These are phyloP conservation scores for Didymella segeticola DNA, from an alignment of 2,329 filamentous ascomycete genomes.

Conservation along the genomic window DNA sequence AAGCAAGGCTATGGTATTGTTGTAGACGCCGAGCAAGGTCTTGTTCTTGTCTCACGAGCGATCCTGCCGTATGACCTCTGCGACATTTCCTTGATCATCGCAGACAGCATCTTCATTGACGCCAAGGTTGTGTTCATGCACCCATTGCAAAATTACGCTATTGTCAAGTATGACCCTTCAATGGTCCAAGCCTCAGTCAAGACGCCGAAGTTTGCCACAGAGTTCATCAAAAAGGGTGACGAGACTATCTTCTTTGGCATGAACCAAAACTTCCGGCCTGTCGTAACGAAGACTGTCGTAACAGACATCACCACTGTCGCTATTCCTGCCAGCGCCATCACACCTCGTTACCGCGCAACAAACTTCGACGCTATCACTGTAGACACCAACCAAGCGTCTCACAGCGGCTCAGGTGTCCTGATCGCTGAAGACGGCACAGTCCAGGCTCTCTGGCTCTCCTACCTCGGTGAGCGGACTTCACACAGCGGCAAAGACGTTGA, in stretches of 20 bases:
- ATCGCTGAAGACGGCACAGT: slow-evolving; percentile 89
- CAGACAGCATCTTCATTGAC: slow-evolving; percentile 92
- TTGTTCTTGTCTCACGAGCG: slow-evolving; percentile 92
- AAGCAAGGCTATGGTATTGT: slow-evolving; percentile 96
- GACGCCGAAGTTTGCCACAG: slow-evolving; percentile 81
- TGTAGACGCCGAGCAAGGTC: slow-evolving; percentile 94
- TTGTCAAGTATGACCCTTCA: slow-evolving; percentile 91
- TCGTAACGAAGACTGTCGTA: slow-evolving; percentile 91
- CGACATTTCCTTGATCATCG: slow-evolving; percentile 94
- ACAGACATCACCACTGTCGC: slow-evolving; percentile 97
- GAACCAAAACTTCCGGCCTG: slow-evolving; percentile 92
- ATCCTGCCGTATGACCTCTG: slow-evolving; percentile 96
- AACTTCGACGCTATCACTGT: slow-evolving; percentile 98
- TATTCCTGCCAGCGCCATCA: slow-evolving; percentile 90
- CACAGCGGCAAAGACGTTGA: slow-evolving; percentile 88
- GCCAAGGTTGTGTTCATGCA: slow-evolving; percentile 96
- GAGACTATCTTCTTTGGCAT: slow-evolving; percentile 98
- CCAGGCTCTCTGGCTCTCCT: slow-evolving; percentile 95
- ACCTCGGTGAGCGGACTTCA: slow-evolving; percentile 85
- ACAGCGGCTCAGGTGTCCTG: slow-evolving; percentile 93
- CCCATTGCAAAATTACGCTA: slow-evolving; percentile 93
- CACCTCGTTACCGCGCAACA: slow-evolving; percentile 90
- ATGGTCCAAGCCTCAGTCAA: slow-evolving; percentile 94
- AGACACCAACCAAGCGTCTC: slow-evolving; percentile 87
- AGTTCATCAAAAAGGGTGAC: slow-evolving; percentile 88